phyloP scores from a whole-genome alignment of 192 early-diverging fungal genomes.

The Coemansia javaensis region DNA sequence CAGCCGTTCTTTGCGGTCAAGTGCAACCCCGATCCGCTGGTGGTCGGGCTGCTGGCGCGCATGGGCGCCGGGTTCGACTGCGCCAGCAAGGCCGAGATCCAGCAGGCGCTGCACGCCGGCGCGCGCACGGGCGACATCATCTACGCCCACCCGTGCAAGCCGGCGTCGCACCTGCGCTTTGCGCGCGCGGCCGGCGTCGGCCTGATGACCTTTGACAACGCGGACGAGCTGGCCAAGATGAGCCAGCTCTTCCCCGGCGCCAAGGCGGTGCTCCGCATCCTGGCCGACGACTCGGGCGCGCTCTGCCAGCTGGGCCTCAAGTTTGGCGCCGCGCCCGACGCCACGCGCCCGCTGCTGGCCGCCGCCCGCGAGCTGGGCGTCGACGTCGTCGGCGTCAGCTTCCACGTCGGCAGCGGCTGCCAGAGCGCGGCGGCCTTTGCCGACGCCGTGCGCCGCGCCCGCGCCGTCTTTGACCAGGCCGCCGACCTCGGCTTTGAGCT shows the following conservation, averaged over 20 bases:
- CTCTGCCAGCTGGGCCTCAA: slow-evolving; percentile 91
- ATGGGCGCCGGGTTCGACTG: slow-evolving; percentile 95
- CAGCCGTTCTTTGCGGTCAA: slow-evolving; percentile 98
- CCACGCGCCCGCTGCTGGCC: slow-evolving; percentile 62
- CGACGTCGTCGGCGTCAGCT: slow-evolving; percentile 87
- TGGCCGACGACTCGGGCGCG: slow-evolving; percentile 91
- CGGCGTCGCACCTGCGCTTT: slow-evolving; percentile 87
- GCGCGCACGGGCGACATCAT: slow-evolving; percentile 68
- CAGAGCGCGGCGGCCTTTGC: slow-evolving; percentile 81
- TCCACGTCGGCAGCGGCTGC: slow-evolving; percentile 97
- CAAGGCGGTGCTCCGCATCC: slow-evolving; percentile 85
- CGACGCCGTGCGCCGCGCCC: slow-evolving; percentile 84
- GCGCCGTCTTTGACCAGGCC: slow-evolving; percentile 87
- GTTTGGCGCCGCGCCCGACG: slow-evolving; percentile 84
- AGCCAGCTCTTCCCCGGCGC: slow-evolving; percentile 75
- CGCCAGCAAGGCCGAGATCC: slow-evolving; percentile 92
- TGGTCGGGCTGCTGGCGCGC: slow-evolving; percentile 74
- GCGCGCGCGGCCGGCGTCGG: slow-evolving; percentile 69
- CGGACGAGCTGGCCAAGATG: slow-evolving; percentile 95
- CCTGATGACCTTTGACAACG: slow-evolving; percentile 99
- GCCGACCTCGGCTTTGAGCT: slow-evolving; percentile 68
- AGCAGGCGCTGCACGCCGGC: slow-evolving; percentile 66
- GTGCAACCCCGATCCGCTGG: slow-evolving; percentile 87
- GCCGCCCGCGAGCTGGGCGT: slow-evolving; percentile 76
- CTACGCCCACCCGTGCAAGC: slow-evolving; percentile 99